phyloP scores from a whole-genome alignment of 2,329 filamentous ascomycete species.

The Colletotrichum sp. region DNA sequence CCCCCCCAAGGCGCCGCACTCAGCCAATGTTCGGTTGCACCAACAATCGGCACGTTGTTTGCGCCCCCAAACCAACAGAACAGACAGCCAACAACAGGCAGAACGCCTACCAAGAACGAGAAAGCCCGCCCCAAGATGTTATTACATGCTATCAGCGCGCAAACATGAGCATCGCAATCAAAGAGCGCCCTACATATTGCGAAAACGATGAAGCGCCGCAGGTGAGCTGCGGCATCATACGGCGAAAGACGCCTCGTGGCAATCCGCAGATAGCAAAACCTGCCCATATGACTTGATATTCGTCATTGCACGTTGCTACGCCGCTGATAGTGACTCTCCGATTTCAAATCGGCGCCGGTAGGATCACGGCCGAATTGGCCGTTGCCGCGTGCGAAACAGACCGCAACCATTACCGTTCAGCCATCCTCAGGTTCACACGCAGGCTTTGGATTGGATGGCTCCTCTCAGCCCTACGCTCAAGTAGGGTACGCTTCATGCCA shows the following conservation, averaged over 20 bases:
- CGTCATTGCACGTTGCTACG: background rate
- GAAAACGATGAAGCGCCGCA: background rate
- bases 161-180: background rate
- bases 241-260: background rate
- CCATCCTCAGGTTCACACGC: background rate
- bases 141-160: background rate
- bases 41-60: background rate
- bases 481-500: background rate
- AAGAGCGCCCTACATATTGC: background rate
- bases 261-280: background rate
- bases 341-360: background rate
- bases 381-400: background rate
- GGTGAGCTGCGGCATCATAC: background rate
- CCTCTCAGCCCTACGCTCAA: slow-evolving; percentile 12
- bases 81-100: background rate
- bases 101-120: background rate
- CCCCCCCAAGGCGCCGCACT: background rate
- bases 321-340: background rate
- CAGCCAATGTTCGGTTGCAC: background rate
- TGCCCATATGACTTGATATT: background rate
- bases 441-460: background rate
- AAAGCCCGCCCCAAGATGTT: background rate
- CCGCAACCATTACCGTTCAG: background rate
- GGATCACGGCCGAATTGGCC: background rate
- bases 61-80: background rate